Evolutionary conservation across 2,329 filamentous ascomycete species (phyloP), one percentile per base, ranked within the genome.

Genomic region (Emydomyces testavorans): DNA sequence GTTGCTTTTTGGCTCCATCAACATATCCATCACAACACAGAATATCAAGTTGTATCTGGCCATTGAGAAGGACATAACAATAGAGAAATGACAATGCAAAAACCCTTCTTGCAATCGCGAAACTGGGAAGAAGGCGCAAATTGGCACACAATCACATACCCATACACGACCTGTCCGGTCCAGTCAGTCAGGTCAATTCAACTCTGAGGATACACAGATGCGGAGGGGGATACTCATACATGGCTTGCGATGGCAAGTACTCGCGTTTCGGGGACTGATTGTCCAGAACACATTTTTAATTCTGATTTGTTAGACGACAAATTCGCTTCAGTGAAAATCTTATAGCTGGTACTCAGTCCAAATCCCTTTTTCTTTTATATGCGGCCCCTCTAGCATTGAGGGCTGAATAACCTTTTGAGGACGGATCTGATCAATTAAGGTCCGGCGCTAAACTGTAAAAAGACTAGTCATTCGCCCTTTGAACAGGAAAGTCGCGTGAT

Each of bases 191-290:
- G 28, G 11, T 28, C 40, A 45, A 20, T 50, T 40, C 48, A 49
- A 46, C 20, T 52, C 42, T 18, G 42, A 11, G 54, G n/a, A n/a
- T n/a, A n/a, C n/a, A 56, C 57, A 59, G 53, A 56, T 54, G 29
- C 40, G 38, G 42, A 45, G 50, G 34, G 46, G 42, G 53, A 49
- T 49, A 51, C 53, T 68, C 82, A 69, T 83, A 95, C 89, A 89
- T 95, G 89, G 69, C 89, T 95, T 64, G 89, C 88, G 58, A 95
- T 78, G 50, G 89, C 88, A 62, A 95, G 75, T 53, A 95, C 87
- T 58, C 74, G 71, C 44, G 78, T 81, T 56, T 81, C 78, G 20
- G 78, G 77, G 41, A 79, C 68, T 47, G 67, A 58, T 38, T 57
- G 57, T 51, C 71, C 67, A 10, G 54, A 52, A 16, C 58, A 57